A percentile compares a stretch with the other conserved stretches of the same genome.
Evolutionary conservation across 2,329 filamentous ascomycete genomes (phyloP).

Genomic region (Neonectria magnoliae): DNA sequence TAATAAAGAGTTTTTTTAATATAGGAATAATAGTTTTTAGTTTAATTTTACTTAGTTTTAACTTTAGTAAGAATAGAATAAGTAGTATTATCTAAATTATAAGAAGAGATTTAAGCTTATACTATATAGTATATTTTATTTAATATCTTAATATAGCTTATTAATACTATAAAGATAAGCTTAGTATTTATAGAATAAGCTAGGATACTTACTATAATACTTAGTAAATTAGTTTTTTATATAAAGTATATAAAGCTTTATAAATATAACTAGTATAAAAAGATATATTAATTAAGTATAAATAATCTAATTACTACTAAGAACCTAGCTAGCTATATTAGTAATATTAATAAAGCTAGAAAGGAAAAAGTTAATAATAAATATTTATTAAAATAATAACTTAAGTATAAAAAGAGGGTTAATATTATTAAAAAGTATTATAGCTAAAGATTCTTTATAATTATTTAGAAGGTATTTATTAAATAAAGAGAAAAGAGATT

Average conservation of each 20-base stretch:
- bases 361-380: too few relatives aligned
- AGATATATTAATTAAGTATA: conserved; percentile 23
- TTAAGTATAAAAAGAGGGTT: too few relatives aligned
- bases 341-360: too few relatives aligned
- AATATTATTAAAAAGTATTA: too few relatives aligned
- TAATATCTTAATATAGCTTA: not conserved
- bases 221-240: conserved; percentile 17
- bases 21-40: not conserved
- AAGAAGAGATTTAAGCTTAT: not conserved
- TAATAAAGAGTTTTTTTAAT: conserved; percentile 25
- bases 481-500: too few relatives aligned
- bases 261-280: conserved; percentile 20
- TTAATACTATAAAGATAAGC: conserved; percentile 9
- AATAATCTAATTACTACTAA: conserved; percentile 18
- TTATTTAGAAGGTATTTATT: too few relatives aligned
- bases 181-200: not conserved
- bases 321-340: conserved; percentile 10
- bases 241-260: conserved; percentile 17
- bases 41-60: not conserved
- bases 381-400: too few relatives aligned
- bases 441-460: too few relatives aligned
- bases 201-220: conserved; percentile 22
- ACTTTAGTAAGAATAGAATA: conserved; percentile 4
- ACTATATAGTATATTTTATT: not conserved
- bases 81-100: not conserved